Base-by-base conservation (phyloP, 1,284 basidiomycete species). In the Ustilago bromivora region DNA sequence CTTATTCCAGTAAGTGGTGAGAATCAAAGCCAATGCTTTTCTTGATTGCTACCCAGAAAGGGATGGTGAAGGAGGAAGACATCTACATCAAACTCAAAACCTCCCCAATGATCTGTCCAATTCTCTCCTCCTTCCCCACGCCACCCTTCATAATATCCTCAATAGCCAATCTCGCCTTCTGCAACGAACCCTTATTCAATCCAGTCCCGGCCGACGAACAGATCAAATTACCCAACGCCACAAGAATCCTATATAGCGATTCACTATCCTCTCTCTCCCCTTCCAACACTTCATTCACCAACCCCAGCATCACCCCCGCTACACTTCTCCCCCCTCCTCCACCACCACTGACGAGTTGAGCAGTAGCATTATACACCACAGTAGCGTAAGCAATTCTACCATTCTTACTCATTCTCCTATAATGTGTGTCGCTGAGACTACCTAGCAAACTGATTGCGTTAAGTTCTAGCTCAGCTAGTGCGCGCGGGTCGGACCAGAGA, bases 171-270 rank as follows among this genome's bases (percentile, higher is more conserved):
- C 61, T 63, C 28, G 71, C 65, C 36, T 12, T 41, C 2, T 64
- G 54, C 57, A 67, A 19, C 28, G 17, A 47, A 11, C 57, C 58
- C 36, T 38, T 53, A 32, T 60, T 66, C 59, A 71, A 34, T 19
- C 57, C 49, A 28, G 31, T 28, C 5, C 63, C 69, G 15, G 56
- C 55, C 5, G 63, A 31, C 17, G 63, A 62, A 43, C 69, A 71
- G 9, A 71, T 23, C 64, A 62, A 38, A 31, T 99, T 98, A 36
- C 96, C 96, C 3, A 98, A 88, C 0, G 92, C 95, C 15, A 97
- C 92, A 8, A 94, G 87, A 1, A 92, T 89, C 34, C 96, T 91
- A 86, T 98, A 98, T 13, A 90, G 89, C 2, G 92, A 91, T 84
- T 99, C 96, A 23, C 91, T 88, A 71, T 99, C 96, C 17, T 87